These are phyloP conservation scores for Aspergillus sp. DNA, from an alignment of 2,329 filamentous ascomycete genomes.

Conservation along the genomic window DNA sequence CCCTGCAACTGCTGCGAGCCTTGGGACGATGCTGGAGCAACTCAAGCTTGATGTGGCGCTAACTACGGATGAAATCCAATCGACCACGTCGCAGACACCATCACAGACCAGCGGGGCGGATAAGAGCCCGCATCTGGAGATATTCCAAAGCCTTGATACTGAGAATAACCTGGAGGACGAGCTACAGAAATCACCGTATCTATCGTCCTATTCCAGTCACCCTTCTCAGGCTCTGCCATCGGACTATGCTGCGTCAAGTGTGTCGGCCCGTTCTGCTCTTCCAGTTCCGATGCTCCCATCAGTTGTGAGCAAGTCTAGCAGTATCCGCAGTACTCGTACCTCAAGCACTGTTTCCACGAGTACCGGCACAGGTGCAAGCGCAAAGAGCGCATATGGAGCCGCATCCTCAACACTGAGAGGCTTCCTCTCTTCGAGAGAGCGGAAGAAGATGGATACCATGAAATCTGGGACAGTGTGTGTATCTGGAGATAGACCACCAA, in stretches of 20 bases:
- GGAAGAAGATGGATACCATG: constrained; percentile 28
- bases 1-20: constrained; percentile 38
- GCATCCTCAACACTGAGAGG: constrained; percentile 38
- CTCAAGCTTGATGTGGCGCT: constrained; percentile 37
- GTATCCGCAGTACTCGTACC: constrained; percentile 39
- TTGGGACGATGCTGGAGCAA: constrained; percentile 40
- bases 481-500: constrained; percentile 33
- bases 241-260: constrained; percentile 23
- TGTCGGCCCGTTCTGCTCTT: constrained; percentile 28
- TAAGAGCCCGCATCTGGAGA: constrained; percentile 19
- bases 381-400: constrained; percentile 35
- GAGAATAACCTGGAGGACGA: constrained; percentile 20
- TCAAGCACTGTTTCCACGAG: constrained; percentile 38
- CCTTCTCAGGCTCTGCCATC: constrained; percentile 20
- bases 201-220: constrained; percentile 18
- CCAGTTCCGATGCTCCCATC: constrained; percentile 34
- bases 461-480: constrained; percentile 30
- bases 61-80: constrained; percentile 27
- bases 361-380: constrained; percentile 30
- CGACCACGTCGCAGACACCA: constrained; percentile 14
- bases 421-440: constrained; percentile 34
- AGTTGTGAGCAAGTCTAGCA: constrained; percentile 29
- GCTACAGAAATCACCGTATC: constrained; percentile 25
- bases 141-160: constrained; percentile 19
- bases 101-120: constrained; percentile 2